Percentiles rank a stretch among this genome's conserved stretches.
Conservation (phyloP, 2,329 filamentous ascomycete genomes). For the Pyricularia grisea region DNA sequence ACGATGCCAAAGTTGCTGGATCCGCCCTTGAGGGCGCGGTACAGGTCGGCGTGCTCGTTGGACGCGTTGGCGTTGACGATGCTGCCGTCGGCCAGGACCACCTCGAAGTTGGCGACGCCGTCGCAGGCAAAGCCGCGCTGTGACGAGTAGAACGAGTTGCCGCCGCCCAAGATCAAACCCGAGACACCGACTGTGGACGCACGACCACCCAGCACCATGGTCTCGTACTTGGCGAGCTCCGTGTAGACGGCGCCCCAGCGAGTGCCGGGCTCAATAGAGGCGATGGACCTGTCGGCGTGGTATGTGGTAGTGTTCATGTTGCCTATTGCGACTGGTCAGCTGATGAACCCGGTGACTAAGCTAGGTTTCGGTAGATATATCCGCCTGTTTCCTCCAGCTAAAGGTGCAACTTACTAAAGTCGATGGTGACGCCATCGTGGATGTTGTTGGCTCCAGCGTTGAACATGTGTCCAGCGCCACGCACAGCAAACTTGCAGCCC, state of each 20-base stretch:
- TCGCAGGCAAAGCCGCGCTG: conserved; percentile 29
- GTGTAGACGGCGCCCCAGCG: conserved; percentile 28
- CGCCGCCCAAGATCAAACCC: conserved; percentile 18
- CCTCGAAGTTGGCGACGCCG: conserved; percentile 26
- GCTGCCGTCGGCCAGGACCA: conserved; percentile 30
- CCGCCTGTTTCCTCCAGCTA: neutral
- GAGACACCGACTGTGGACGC: conserved; percentile 18
- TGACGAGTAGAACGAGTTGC: conserved; percentile 17
- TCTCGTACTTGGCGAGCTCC: conserved; percentile 17
- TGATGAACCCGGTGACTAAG: neutral
- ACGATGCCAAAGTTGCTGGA: conserved; percentile 31
- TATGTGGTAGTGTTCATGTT: conserved; percentile 19
- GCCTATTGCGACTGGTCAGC: conserved; percentile 13
- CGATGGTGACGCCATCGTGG: conserved; percentile 25
- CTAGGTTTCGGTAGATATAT: no score
- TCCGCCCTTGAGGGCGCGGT: conserved; percentile 30
- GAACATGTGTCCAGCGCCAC: conserved; percentile 26
- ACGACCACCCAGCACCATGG: conserved; percentile 15
- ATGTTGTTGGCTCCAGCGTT: conserved; percentile 24
- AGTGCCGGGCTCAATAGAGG: conserved; percentile 23
- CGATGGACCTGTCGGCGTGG: conserved; percentile 17
- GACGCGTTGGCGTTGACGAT: conserved; percentile 18
- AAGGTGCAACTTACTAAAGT: conserved; percentile 8
- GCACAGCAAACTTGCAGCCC: conserved; percentile 25
- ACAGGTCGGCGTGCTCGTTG: conserved; percentile 9